Conservation (phyloP, 2,329 filamentous ascomycete species). For the Clonostachys solani region DNA sequence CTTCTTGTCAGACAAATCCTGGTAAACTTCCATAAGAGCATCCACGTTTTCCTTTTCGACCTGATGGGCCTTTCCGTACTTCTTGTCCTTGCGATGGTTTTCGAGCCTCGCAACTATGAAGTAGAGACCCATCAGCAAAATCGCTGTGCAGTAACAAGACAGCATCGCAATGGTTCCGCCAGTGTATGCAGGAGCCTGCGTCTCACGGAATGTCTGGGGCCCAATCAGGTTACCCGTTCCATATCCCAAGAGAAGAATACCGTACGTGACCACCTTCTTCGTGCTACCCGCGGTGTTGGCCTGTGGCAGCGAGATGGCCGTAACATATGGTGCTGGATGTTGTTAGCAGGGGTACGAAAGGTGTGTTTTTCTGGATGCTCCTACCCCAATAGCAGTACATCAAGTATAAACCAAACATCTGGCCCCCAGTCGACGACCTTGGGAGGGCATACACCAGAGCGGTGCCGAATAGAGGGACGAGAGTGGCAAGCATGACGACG, state of each 20-base stretch:
- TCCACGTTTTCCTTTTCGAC: neutral
- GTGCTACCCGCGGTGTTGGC: conserved; percentile 24
- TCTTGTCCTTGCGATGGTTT: neutral
- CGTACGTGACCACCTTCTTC: conserved; percentile 7
- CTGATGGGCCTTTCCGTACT: neutral
- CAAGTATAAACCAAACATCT: conserved; percentile 2
- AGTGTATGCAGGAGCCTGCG: conserved; percentile 1
- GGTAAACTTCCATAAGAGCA: neutral
- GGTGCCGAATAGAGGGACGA: neutral
- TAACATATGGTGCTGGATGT: conserved; percentile 23
- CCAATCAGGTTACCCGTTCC: conserved; percentile 5
- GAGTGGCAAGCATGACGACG: neutral
- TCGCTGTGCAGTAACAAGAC: conserved; percentile 27
- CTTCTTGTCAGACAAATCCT: neutral
- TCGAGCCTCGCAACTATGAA: neutral
- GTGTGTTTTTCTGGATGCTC: conserved; percentile 1
- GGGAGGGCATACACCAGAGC: neutral
- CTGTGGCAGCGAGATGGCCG: conserved; percentile 50
- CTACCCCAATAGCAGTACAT: conserved; percentile 1
- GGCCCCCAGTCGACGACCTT: neutral
- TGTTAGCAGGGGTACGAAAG: conserved; percentile 5
- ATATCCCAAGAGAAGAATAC: conserved; percentile 5
- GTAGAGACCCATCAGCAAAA: neutral
- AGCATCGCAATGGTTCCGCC: conserved; percentile 45
- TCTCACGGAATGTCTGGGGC: conserved; percentile 5